Conservation (phyloP, 805 yeast genomes). For the Ogataea allantospora region DNA sequence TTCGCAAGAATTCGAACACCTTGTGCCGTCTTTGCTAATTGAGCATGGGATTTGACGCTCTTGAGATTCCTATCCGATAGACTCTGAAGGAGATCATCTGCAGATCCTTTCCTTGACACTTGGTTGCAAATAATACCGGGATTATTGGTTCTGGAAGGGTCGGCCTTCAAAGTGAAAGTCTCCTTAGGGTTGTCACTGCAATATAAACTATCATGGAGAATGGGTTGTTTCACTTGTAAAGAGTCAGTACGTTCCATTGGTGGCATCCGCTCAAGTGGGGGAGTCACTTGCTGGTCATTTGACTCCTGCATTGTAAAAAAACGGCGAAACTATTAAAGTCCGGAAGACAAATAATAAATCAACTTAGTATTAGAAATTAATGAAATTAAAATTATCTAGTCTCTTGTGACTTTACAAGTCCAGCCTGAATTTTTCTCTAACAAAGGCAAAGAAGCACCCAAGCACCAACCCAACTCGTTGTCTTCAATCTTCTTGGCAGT, state of each 20-base stretch:
- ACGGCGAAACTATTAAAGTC: not conserved
- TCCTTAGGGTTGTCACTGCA: conserved; percentile 26
- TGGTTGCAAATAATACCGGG: not conserved
- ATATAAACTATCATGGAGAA: conserved; percentile 29
- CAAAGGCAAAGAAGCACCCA: conserved; percentile 94
- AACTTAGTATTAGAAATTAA: conserved; percentile 1
- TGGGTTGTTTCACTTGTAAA: conserved; percentile 27
- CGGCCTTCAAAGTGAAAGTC: conserved; percentile 22
- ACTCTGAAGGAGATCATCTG: conserved; percentile 21
- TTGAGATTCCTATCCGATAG: conserved; percentile 43
- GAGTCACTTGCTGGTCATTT: not conserved
- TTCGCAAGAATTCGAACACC: conserved; percentile 76
- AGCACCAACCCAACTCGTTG: conserved; percentile 97
- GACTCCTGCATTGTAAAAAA: conserved; percentile 1
- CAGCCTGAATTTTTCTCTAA: conserved; percentile 67
- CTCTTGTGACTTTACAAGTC: conserved; percentile 54
- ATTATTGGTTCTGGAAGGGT: conserved; percentile 14
- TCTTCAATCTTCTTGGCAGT: conserved; percentile 88
- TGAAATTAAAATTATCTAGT: conserved; percentile 1
- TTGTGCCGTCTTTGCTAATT: conserved; percentile 76
- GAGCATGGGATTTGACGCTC: conserved; percentile 66
- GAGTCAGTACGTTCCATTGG: conserved; percentile 21
- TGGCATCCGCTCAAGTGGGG: not conserved
- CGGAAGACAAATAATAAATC: conserved; percentile 1
- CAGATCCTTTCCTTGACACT: conserved; percentile 10